Conservation (phyloP, 352 stramenopile species). For the Bremia lactucae region DNA sequence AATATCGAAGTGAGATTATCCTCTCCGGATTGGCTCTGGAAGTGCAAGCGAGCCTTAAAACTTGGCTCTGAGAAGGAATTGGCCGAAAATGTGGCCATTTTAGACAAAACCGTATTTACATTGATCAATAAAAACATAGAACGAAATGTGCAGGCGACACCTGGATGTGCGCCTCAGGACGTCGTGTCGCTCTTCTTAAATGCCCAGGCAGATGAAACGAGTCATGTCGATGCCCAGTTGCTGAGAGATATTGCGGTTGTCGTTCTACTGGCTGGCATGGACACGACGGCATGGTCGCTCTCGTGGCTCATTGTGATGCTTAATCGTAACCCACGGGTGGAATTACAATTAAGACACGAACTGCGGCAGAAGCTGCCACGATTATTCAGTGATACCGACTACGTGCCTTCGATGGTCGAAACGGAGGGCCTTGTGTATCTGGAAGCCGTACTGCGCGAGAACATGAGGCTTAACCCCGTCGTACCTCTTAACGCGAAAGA, state of each 20-base stretch:
- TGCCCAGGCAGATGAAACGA: constrained; percentile 8
- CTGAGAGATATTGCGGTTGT: constrained; percentile 59
- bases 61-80: constrained; percentile 31
- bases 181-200: constrained; percentile 39
- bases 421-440: constrained; percentile 44
- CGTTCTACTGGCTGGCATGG: constrained; percentile 60
- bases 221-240: constrained; percentile 28
- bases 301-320: constrained; percentile 68
- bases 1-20: constrained; percentile 35
- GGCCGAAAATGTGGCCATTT: constrained; percentile 12
- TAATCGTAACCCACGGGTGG: constrained; percentile 42
- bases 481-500: constrained; percentile 49
- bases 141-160: constrained; percentile 11
- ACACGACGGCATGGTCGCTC: constrained; percentile 63
- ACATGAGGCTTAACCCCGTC: constrained; percentile 50
- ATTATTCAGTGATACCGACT: constrained; percentile 17
- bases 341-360: constrained; percentile 35
- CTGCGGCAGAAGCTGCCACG: constrained; percentile 28
- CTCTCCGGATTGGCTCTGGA: constrained; percentile 40
- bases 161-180: constrained; percentile 20
- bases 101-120: constrained; percentile 32
- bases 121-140: constrained; percentile 41
- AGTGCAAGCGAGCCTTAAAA: constrained; percentile 37
- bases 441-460: constrained; percentile 48
- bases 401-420: constrained; percentile 36